Evolutionary conservation across 805 yeast genomes (phyloP).

Genomic region (Barnettozyma siamensis): DNA sequence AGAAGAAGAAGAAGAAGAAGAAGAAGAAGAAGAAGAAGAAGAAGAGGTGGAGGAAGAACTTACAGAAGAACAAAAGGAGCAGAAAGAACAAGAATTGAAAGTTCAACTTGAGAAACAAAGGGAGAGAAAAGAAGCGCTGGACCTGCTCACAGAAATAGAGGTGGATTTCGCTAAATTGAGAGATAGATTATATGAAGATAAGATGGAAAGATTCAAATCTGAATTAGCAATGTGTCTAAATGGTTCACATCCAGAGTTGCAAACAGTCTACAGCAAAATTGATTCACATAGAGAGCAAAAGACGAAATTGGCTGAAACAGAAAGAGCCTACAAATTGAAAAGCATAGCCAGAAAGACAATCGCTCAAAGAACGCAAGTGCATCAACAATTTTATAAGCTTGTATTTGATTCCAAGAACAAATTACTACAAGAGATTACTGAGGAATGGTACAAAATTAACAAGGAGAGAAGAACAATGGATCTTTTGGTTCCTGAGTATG

Average conservation of each 20-base stretch:
- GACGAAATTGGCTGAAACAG: constrained; percentile 42
- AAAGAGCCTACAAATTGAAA: constrained; percentile 59
- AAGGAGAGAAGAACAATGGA: constrained; percentile 83
- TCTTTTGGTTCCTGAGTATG: constrained; percentile 43
- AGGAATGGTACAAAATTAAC: constrained; percentile 87
- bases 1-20: constrained; percentile 13
- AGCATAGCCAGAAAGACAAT: constrained; percentile 78
- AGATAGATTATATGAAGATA: constrained; percentile 81
- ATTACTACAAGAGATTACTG: constrained; percentile 68
- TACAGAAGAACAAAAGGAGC: constrained; percentile 19
- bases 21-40: constrained; percentile 19
- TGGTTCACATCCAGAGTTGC: constrained; percentile 89
- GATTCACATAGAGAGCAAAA: constrained; percentile 70
- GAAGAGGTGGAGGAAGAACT: constrained; percentile 21
- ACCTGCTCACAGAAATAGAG: constrained; percentile 74
- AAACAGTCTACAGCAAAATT: constrained; percentile 63
- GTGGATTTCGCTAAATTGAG: constrained; percentile 79
- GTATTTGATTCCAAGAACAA: constrained; percentile 60
- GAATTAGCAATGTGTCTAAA: constrained; percentile 82
- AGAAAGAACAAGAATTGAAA: constrained; percentile 19
- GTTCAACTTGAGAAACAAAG: constrained; percentile 29
- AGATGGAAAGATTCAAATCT: constrained; percentile 65
- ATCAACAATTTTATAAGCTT: constrained; percentile 73
- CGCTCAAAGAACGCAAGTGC: constrained; percentile 72
- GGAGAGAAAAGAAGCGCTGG: constrained; percentile 57